Conservation (phyloP, 1,284 basidiomycete species). For the Irpex rosettiformis region DNA sequence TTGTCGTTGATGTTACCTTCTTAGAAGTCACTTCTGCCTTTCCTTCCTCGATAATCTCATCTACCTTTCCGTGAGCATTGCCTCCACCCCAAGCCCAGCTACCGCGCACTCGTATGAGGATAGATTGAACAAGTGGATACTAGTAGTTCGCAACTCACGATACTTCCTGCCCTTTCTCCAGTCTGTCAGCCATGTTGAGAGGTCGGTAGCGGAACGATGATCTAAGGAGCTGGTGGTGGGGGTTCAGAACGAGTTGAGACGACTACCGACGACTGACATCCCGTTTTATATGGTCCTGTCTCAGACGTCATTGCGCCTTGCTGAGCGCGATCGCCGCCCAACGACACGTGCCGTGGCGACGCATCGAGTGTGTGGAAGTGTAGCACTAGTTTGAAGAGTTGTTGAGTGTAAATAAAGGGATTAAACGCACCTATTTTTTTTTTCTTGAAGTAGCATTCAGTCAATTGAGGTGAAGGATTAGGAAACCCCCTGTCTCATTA, state of each 20-base stretch:
- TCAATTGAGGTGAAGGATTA: too few relatives aligned
- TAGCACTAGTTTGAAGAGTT: too few relatives aligned
- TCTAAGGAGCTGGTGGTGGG: too few relatives aligned
- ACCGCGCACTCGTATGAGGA: background rate
- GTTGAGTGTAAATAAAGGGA: too few relatives aligned
- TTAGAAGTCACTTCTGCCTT: constrained; percentile 35
- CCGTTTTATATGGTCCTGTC: too few relatives aligned
- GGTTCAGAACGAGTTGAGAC: too few relatives aligned
- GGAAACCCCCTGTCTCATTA: background rate
- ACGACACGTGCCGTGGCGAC: background rate
- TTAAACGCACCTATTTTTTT: too few relatives aligned
- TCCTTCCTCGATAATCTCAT: constrained; percentile 33
- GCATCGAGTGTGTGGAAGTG: too few relatives aligned
- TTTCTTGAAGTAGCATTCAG: too few relatives aligned
- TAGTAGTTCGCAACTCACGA: constrained; percentile 21
- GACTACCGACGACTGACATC: too few relatives aligned
- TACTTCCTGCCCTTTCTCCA: constrained; percentile 29
- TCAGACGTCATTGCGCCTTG: background rate
- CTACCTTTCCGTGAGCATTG: constrained; percentile 26
- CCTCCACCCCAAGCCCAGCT: constrained; percentile 34
- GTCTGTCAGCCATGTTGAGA: constrained; percentile 25
- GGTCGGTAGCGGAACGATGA: background rate
- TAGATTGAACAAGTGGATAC: background rate
- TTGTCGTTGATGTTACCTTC: constrained; percentile 26
- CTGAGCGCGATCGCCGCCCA: background rate